phyloP scores from a whole-genome alignment of 805 yeast species.

The Maudiozyma bulderi region DNA sequence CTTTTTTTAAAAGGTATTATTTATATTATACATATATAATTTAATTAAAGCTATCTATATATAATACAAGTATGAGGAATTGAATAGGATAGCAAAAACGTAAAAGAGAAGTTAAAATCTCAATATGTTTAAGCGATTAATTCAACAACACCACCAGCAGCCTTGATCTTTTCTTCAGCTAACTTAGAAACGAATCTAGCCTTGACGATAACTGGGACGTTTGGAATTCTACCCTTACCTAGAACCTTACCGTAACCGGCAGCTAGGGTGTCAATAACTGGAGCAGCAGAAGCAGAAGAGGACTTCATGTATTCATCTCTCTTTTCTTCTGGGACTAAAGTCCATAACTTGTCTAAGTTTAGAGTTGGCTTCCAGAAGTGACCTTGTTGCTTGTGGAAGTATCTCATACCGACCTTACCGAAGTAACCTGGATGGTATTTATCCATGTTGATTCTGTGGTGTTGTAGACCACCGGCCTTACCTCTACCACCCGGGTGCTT shows the following conservation, averaged over 20 bases:
- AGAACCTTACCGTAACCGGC: constrained; percentile 99
- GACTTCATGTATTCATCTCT: constrained; percentile 87
- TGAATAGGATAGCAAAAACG: background rate
- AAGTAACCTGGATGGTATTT: constrained; percentile 99
- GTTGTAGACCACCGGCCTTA: constrained; percentile 99
- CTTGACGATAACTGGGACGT: constrained; percentile 97
- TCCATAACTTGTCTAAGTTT: constrained; percentile 98
- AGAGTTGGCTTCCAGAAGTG: constrained; percentile 97
- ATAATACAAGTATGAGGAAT: background rate
- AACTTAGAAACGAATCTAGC: constrained; percentile 98
- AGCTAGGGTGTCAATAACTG: constrained; percentile 98
- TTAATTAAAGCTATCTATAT: no score
- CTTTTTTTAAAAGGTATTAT: no score
- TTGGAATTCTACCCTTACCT: constrained; percentile 97
- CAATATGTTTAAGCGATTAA: constrained; percentile 75
- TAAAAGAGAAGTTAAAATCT: constrained; percentile 4
- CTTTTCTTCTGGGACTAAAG: constrained; percentile 86
- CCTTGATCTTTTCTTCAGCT: constrained; percentile 99
- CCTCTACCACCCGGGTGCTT: constrained; percentile 99
- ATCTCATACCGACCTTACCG: constrained; percentile 99
- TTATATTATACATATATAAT: no score
- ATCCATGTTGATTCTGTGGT: constrained; percentile 99
- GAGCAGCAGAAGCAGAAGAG: constrained; percentile 83
- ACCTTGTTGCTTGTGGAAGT: constrained; percentile 90
- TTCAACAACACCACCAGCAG: constrained; percentile 99